Percentiles rank a stretch among this genome's conserved stretches.
Evolutionary conservation across 1,284 basidiomycete species (phyloP).

Genomic region (Rhodotorula sp.): DNA sequence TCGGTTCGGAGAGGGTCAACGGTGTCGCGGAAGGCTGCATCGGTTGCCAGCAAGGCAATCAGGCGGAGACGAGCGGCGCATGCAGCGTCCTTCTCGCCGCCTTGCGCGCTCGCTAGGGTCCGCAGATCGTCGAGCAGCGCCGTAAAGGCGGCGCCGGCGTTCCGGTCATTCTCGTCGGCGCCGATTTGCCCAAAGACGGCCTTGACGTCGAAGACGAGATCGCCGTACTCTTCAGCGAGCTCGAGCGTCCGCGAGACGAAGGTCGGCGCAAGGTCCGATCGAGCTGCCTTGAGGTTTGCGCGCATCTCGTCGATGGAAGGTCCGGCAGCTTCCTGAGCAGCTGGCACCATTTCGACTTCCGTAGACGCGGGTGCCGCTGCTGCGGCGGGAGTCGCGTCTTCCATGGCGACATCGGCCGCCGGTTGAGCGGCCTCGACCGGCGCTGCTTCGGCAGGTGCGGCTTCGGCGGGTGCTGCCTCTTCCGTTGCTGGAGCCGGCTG

Average conservation of each 20-base stretch:
- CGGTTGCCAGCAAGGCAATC: conserved; percentile 43
- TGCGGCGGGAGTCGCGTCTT: background rate
- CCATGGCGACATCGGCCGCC: background rate
- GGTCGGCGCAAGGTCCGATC: conserved; percentile 65
- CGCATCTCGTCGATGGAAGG: conserved; percentile 43
- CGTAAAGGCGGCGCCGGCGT: conserved; percentile 57
- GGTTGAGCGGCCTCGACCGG: conserved; percentile 5
- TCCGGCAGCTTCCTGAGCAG: conserved; percentile 10
- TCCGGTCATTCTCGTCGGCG: conserved; percentile 51
- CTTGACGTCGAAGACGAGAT: conserved; percentile 85
- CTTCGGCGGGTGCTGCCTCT: conserved; percentile 23
- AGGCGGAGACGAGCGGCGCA: conserved; percentile 40
- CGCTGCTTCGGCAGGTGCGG: conserved; percentile 20
- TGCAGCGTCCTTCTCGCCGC: conserved; percentile 30
- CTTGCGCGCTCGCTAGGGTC: conserved; percentile 21
- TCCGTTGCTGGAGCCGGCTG: conserved; percentile 13
- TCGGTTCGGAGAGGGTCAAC: conserved; percentile 36
- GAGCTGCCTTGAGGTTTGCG: conserved; percentile 61
- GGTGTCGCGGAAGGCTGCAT: conserved; percentile 40
- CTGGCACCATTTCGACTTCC: background rate
- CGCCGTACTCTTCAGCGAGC: conserved; percentile 81
- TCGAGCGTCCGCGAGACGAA: conserved; percentile 68
- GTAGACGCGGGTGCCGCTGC: conserved; percentile 13
- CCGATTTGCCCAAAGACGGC: conserved; percentile 49
- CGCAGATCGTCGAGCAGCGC: conserved; percentile 61